Evolutionary conservation across 2,329 filamentous ascomycete genomes (phyloP), one percentile per base, ranked within the genome.

Genomic region (Grosmannia huntii): DNA sequence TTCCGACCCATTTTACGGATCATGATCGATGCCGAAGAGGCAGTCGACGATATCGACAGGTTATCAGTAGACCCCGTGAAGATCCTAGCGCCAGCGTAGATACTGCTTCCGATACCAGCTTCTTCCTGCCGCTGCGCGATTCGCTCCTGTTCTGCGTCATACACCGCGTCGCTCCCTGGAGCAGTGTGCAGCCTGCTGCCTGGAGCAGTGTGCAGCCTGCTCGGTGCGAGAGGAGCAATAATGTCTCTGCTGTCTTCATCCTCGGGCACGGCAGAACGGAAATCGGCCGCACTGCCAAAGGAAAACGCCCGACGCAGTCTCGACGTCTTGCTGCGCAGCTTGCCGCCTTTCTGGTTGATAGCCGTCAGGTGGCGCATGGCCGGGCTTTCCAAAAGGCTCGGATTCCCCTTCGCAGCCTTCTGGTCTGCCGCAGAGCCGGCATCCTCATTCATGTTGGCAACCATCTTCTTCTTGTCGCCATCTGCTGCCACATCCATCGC

Each of bases 1-100:
- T 92, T 91, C 63, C 90, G 90, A 58, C 94, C 94, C 94, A 99
- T 99, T 76, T 99, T 99, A 57, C 94, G 85, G 64, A 99, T 87
- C 89, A 95, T 95, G 65, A 95, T 84, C 33, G 90, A 95, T 38
- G 89, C 89, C 23, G 89, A 95, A 7, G 90, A 95, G 23, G 89
- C 89, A 11, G 89, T 95, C 4, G 90, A 95, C 1, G 89, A 92
- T 62, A 95, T 90, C 16, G 90, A 95, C 51, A 99, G 73, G 65
- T 97, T 97, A 71, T 99, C 94, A 0, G 90, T 97, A 5, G 94
- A 99, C 16, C 90, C 87, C 19, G 85, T 82, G 68, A 97, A 96
- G 62, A 92, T 82, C 63, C 87, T 86, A 59, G 87, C 87, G 16
- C 90, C 89, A 27, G 87, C 88, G 69, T 99, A 99, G 64, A 99